Conservation (phyloP, 2,329 filamentous ascomycete genomes). For the Fusarium sp. region DNA sequence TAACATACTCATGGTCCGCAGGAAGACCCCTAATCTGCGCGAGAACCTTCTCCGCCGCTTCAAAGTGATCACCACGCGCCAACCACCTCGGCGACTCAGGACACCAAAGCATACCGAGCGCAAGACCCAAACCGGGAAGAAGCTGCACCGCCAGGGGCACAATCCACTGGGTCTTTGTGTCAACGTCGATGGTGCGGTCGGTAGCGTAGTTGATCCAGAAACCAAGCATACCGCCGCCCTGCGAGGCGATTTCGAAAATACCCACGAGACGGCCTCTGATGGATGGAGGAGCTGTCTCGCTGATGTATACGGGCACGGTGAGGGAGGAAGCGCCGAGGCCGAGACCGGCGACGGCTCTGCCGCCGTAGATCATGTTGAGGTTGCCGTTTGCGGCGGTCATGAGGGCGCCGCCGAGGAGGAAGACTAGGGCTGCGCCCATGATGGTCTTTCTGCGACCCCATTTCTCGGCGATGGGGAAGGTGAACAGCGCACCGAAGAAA, state of each 20-base stretch:
- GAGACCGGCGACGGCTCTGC: slow-evolving; percentile 60
- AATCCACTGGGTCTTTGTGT: slow-evolving; percentile 54
- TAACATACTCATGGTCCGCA: slow-evolving; percentile 47
- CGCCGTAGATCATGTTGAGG: slow-evolving; percentile 53
- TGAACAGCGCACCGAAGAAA: slow-evolving; percentile 51
- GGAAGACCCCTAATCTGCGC: slow-evolving; percentile 47
- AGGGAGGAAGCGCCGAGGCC: slow-evolving; percentile 60
- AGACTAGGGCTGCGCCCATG: slow-evolving; percentile 53
- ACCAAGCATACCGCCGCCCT: slow-evolving; percentile 48
- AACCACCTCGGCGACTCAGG: slow-evolving; percentile 69
- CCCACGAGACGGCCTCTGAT: slow-evolving; percentile 61
- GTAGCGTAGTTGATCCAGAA: slow-evolving; percentile 50
- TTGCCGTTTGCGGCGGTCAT: slow-evolving; percentile 47
- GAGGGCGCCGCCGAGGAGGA: slow-evolving; percentile 48
- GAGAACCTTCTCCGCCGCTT: slow-evolving; percentile 50
- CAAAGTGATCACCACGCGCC: slow-evolving; percentile 65
- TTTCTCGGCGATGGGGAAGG: slow-evolving; percentile 57
- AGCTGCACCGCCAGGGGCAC: slow-evolving; percentile 65
- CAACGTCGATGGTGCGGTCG: slow-evolving; percentile 41
- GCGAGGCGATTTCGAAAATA: slow-evolving; percentile 55
- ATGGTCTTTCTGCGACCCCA: slow-evolving; percentile 57
- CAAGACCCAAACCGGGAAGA: slow-evolving; percentile 62
- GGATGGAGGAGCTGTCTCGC: slow-evolving; percentile 55
- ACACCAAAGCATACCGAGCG: slow-evolving; percentile 63
- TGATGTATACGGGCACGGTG: slow-evolving; percentile 55